Base-by-base conservation (phyloP, 306 rosid genomes). In the Prunus salicina region DNA sequence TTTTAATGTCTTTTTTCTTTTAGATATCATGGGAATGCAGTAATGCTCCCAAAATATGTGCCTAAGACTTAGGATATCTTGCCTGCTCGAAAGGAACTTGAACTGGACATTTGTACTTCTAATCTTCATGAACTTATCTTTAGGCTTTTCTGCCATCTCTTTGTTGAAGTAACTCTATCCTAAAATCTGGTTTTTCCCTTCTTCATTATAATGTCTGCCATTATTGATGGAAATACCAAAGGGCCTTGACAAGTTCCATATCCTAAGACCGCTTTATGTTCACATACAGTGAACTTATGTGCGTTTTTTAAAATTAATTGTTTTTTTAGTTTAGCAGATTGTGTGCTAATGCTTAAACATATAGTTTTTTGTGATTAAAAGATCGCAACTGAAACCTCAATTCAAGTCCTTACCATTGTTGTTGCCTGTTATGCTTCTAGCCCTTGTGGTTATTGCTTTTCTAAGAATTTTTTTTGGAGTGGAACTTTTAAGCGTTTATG, bases 391-490 rank as follows among this genome's bases (percentile, higher is more conserved):
- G 12, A 65, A 61, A 15, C 32, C 70, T 46, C 60, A 3, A 41
- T 8, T 49, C 47, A 43, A 47, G 19, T 16, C 22, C 15, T 18
- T 16, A 30, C 24, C 53, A 41, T 7, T 25, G 34, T 60, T 65
- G 19, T 49, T 57, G 12, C 15, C 24, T 52, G 10, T 20, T 65
- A 51, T 32, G 69, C 47, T 20, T 49, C 30, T 61, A 38, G 61
- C 67, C 46, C 67, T 73, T 15, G 69, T 24, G 55, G 15, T 72
- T 57, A 13, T 64, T 75, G 19, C 47, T 69, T 73, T 81, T 67
- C 61, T 67, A 25, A 60, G 18, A 38, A 52, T 24, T 46, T n/a
- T 65, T 32, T n/a, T 46, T 32, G 3, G 72, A 38, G 61, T 57
- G 34, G 58, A 66, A 51, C 65, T 50, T 68, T 51, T 43, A 25